These are phyloP conservation scores for Rhamnella rubrinervis DNA, from an alignment of 331 rosid genomes.

Conservation along the genomic window DNA sequence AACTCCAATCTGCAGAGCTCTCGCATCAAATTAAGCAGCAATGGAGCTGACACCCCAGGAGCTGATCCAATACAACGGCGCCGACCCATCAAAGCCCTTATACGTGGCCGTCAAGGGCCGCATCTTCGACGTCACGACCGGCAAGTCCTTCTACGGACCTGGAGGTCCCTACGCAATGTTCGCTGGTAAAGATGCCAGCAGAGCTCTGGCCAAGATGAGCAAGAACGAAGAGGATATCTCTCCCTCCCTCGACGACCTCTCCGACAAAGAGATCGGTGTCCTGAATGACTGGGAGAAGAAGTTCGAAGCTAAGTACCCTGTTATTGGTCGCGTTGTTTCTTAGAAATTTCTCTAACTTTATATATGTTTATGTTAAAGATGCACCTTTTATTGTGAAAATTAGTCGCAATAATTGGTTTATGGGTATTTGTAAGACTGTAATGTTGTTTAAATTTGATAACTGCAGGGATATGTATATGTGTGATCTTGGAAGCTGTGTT, in stretches of 20 bases:
- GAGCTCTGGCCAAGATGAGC: conserved; percentile 94
- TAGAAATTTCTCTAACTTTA: conserved; percentile 10
- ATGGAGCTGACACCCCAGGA: conserved; percentile 67
- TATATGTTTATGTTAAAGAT: not conserved
- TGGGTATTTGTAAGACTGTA: conserved; percentile 7
- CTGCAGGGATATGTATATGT: not conserved
- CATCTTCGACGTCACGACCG: conserved; percentile 72
- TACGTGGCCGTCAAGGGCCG: conserved; percentile 83
- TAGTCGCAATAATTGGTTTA: not conserved
- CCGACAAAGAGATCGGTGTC: conserved; percentile 94
- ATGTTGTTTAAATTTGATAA: not conserved
- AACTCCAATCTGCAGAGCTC: no score
- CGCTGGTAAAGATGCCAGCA: conserved; percentile 93
- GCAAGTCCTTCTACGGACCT: conserved; percentile 84
- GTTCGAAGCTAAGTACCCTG: conserved; percentile 87
- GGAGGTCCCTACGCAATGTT: conserved; percentile 88
- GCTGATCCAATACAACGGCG: conserved; percentile 64
- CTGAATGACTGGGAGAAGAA: conserved; percentile 92
- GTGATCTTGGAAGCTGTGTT: conserved; percentile 6
- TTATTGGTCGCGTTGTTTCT: conserved; percentile 62
- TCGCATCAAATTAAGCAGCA: not conserved
- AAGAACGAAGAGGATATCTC: conserved; percentile 71
- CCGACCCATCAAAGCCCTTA: conserved; percentile 77
- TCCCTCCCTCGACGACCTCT: conserved; percentile 71
- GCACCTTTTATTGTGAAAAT: not conserved